Evolutionary conservation across 2,329 filamentous ascomycete species (phyloP), one percentile per base, ranked within the genome.

Genomic region (Scedosporium apiospermum): DNA sequence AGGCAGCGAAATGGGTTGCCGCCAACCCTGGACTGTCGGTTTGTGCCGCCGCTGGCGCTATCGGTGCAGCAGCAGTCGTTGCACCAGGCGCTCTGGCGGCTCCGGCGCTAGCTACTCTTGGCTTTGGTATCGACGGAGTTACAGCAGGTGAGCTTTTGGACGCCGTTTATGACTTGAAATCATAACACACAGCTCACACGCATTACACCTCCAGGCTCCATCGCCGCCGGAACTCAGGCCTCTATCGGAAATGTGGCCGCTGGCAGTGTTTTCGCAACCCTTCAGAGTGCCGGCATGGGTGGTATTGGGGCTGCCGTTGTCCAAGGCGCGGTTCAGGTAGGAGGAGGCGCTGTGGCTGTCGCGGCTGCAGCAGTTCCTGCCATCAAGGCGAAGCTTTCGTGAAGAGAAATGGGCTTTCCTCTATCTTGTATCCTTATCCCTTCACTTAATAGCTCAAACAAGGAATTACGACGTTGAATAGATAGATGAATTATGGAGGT

Each of bases 251-350:
- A 66, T 23, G 69, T 74, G 3, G 65, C 18, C 0, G 67, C 67
- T 0, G 60, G 63, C 0, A 65, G 69, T 5, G 0, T 66, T 1
- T 74, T 75, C 23, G 69, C 74, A 1, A 68, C 61, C 2, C 65
- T 74, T 0, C 70, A 74, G 65, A 74, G 72, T 51, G 73, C 71
- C 0, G 73, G 62, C 0, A 66, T 65, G 2, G 71, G 68, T 0
- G 74, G 74, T 1, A 69, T 66, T 10, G 70, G 70, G 1, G 62
- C 67, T 2, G 66, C 67, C 0, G 63, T 57, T 3, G 67, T 72
- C 0, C 41, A 68, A 1, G 65, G 65, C 2, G 65, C 59, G 0
- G 61, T 69, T 14, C 68, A 69, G 51, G 63, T 53, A 6, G 61
- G 9, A n/a, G 67, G 64, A 2, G 65, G 53, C 21, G 30, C 53